A percentile compares a stretch with the other conserved stretches of the same genome.
phyloP scores from a whole-genome alignment of 192 early-diverging fungal species.

The Gaertneriomyces semiglobifer region DNA sequence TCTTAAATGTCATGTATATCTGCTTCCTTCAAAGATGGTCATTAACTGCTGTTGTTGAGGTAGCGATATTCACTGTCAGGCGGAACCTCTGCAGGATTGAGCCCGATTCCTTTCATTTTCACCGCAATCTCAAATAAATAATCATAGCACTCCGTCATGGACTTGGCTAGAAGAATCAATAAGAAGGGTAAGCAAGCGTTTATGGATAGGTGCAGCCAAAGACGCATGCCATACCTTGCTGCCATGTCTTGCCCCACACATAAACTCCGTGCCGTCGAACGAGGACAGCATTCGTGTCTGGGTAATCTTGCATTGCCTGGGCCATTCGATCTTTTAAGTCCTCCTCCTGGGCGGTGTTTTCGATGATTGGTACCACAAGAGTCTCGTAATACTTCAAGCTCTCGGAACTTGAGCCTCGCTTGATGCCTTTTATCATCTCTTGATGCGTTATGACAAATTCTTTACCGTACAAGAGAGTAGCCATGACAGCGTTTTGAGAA shows the following conservation, averaged over 20 bases:
- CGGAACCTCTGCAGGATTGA: constrained; percentile 67
- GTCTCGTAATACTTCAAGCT: constrained; percentile 77
- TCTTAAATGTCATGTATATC: no score
- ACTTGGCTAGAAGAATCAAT: constrained; percentile 61
- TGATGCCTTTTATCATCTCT: constrained; percentile 99
- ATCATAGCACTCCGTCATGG: constrained; percentile 98
- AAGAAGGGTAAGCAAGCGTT: neutral
- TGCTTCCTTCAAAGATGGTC: no score
- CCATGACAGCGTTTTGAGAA: constrained; percentile 93
- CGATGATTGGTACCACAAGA: constrained; percentile 88
- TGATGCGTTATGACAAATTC: constrained; percentile 89
- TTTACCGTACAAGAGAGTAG: constrained; percentile 74
- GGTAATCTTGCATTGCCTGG: constrained; percentile 76
- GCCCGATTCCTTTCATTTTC: constrained; percentile 80
- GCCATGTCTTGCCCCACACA: constrained; percentile 95
- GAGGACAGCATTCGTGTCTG: constrained; percentile 90
- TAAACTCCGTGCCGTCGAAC: constrained; percentile 95
- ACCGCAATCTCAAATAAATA: constrained; percentile 97
- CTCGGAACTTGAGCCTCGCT: constrained; percentile 61
- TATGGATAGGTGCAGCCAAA: neutral
- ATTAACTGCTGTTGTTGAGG: no score
- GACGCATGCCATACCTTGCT: constrained; percentile 59
- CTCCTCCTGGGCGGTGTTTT: constrained; percentile 93
- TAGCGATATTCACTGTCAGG: constrained; percentile 41
- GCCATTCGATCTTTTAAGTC: constrained; percentile 86